phyloP scores from a whole-genome alignment of 768 basidiomycete species.

The Podaxis sp. region DNA sequence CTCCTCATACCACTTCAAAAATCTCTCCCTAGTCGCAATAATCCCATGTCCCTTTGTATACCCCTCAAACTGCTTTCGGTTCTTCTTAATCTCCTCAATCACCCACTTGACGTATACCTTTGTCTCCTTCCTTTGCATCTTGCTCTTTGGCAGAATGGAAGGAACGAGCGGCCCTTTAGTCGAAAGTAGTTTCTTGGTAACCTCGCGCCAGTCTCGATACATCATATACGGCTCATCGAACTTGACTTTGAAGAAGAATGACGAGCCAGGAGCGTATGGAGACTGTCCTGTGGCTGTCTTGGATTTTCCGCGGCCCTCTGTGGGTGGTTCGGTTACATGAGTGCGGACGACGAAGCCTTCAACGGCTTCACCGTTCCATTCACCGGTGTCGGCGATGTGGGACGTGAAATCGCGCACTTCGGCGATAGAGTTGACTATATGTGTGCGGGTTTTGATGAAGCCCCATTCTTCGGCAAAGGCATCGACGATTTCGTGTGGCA shows the following conservation, averaged over 20 bases:
- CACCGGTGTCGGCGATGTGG: slow-evolving; percentile 58
- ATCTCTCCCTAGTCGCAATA: slow-evolving; percentile 75
- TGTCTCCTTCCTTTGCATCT: slow-evolving; percentile 76
- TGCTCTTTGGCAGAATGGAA: slow-evolving; percentile 50
- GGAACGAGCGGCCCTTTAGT: slow-evolving; percentile 26
- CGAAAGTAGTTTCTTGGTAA: slow-evolving; percentile 73
- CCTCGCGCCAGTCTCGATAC: slow-evolving; percentile 96
- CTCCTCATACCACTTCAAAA: slow-evolving; percentile 62
- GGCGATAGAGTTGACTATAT: slow-evolving; percentile 51
- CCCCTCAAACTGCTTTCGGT: slow-evolving; percentile 55
- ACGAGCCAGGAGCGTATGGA: slow-evolving; percentile 74
- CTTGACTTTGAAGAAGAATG: slow-evolving; percentile 99
- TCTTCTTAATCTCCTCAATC: slow-evolving; percentile 61
- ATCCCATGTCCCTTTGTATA: slow-evolving; percentile 78
- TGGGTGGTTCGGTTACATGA: slow-evolving; percentile 44
- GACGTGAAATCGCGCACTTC: slow-evolving; percentile 74
- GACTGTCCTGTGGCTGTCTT: slow-evolving; percentile 28
- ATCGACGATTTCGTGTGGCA: slow-evolving; percentile 61
- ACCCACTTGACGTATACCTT: slow-evolving; percentile 81
- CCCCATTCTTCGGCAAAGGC: slow-evolving; percentile 88
- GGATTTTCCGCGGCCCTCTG: slow-evolving; percentile 24
- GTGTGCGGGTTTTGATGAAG: slow-evolving; percentile 73
- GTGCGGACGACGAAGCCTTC: slow-evolving; percentile 96
- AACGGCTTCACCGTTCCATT: slow-evolving; percentile 80
- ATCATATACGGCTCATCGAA: slow-evolving; percentile 99